Base-by-base conservation (phyloP, 2,329 filamentous ascomycete genomes). In the Pseudocercospora fijiensis region DNA sequence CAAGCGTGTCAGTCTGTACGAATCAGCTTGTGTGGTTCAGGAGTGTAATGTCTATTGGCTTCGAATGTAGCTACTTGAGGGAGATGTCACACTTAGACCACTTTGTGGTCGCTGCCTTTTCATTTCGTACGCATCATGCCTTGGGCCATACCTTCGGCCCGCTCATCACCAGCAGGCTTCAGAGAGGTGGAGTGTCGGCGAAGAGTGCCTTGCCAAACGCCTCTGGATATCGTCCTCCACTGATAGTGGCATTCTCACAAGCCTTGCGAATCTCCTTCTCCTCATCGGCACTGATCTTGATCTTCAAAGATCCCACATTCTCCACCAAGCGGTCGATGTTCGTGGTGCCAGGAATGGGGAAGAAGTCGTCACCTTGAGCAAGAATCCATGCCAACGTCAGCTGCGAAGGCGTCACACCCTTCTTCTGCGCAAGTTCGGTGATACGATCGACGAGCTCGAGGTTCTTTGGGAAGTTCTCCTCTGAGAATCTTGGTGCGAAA, bases 371-470 rank as follows among this genome's bases (percentile, higher is more conserved):
- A 13, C 74, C 74, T 69, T 89, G 86, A 3, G 82, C 82, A 67
- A 87, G 69, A 61, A 90, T 69, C 86, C 87, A 90, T 0, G 87
- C 87, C 27, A 90, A 77, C 1, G 85, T 83, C 30, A 90, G 72
- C 71, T 90, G 83, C 1, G 79, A 80, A 0, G 85, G 69, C 0
- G 86, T 87, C 52, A 78, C 80, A 3, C 78, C 80, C 75, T 89
- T 88, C 65, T 76, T 78, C 47, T 80, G 75, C 0, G 85, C 85
- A 5, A 88, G 70, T 4, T 71, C 76, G 3, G 76, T 72, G 61
- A 89, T 79, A 18, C 74, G 73, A 30, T 84, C 81, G 2, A 86
- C 81, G 2, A 88, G 72, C 65, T 78, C 76, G 10, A 87, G 64
- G 66, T 88, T 88, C 72, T 84, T 83, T 8, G 73, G 75, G 68